These are phyloP conservation scores for Aureobasidium sp. DNA, from an alignment of 2,329 filamentous ascomycete genomes.

Conservation along the genomic window DNA sequence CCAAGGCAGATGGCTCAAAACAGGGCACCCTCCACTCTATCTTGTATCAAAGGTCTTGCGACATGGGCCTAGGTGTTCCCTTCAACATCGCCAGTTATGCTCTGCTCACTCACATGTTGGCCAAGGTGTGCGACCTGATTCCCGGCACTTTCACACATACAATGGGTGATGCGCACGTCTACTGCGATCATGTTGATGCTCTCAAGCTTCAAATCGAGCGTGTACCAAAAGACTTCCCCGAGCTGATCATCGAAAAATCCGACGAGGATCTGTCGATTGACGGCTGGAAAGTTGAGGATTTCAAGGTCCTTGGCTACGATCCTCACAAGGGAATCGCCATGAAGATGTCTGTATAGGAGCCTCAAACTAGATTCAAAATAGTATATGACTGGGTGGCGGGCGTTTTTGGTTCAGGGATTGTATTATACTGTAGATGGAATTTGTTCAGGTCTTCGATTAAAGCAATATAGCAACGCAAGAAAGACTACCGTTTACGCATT, in stretches of 20 bases:
- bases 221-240: conserved; percentile 74
- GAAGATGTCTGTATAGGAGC: conserved; percentile 88
- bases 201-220: conserved; percentile 71
- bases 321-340: conserved; percentile 89
- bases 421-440: too few relatives aligned
- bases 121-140: conserved; percentile 73
- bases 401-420: neutral
- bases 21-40: conserved; percentile 76
- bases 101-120: conserved; percentile 89
- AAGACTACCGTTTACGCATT: too few relatives aligned
- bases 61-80: conserved; percentile 94
- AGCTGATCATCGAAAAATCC: conserved; percentile 58
- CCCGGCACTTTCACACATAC: conserved; percentile 87
- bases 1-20: conserved; percentile 26
- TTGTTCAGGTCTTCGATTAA: neutral
- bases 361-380: neutral
- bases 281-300: conserved; percentile 82
- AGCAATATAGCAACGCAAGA: neutral
- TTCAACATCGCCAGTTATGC: conserved; percentile 98
- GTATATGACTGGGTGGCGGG: neutral
- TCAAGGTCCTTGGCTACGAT: conserved; percentile 79
- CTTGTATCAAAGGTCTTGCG: conserved; percentile 88
- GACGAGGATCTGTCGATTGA: conserved; percentile 71
- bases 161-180: conserved; percentile 98
- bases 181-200: conserved; percentile 85